Evolutionary conservation across 2,329 filamentous ascomycete species (phyloP).

Genomic region (Pseudogymnoascus verrucosus): DNA sequence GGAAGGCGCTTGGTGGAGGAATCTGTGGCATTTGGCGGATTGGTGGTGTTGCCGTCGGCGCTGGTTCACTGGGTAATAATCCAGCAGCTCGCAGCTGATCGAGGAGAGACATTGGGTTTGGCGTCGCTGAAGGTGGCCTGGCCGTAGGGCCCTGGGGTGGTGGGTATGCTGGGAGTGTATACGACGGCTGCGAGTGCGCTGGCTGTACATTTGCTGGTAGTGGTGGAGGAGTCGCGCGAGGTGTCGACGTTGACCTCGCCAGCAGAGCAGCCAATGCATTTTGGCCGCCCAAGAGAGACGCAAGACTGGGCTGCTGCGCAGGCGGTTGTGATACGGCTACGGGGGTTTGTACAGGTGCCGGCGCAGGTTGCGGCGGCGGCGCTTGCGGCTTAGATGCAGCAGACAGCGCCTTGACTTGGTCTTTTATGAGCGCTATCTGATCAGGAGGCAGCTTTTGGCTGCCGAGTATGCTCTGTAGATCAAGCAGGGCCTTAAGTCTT

Average conservation of each 20-base stretch:
- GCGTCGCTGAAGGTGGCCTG: constrained; percentile 29
- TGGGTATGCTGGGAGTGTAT: constrained; percentile 30
- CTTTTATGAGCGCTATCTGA: constrained; percentile 75
- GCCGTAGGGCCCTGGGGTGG: constrained; percentile 29
- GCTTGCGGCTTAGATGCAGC: constrained; percentile 28
- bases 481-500: constrained; percentile 75
- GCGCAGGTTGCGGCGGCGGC: constrained; percentile 25
- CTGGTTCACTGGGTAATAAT: constrained; percentile 45
- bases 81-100: constrained; percentile 62
- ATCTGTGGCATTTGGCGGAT: constrained; percentile 12
- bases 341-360: constrained; percentile 20
- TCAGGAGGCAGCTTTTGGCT: constrained; percentile 70
- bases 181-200: constrained; percentile 40
- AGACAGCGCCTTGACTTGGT: constrained; percentile 69
- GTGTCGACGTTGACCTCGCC: constrained; percentile 43
- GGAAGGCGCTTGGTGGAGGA: background rate
- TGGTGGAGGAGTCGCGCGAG: constrained; percentile 38
- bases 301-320: constrained; percentile 37
- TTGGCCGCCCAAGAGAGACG: constrained; percentile 45
- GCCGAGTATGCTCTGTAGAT: constrained; percentile 74
- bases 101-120: constrained; percentile 52
- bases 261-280: constrained; percentile 48
- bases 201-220: constrained; percentile 31
- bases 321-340: constrained; percentile 19
- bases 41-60: constrained; percentile 33